Evolutionary conservation across 768 basidiomycete genomes (phyloP), one percentile per base, ranked within the genome.

Genomic region (Pholiota microspora): DNA sequence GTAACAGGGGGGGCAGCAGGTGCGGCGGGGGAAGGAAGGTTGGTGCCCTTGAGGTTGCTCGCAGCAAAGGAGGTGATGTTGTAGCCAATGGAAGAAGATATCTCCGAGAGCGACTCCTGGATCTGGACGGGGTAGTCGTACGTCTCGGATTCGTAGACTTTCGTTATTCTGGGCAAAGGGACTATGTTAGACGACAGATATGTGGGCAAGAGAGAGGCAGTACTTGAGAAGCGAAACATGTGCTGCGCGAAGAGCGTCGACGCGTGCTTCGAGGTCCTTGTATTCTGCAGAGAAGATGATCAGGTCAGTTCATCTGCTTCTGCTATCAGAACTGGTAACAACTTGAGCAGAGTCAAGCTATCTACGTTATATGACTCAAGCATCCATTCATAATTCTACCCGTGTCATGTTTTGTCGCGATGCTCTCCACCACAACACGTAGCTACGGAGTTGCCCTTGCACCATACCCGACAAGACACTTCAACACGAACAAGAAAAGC

Each of bases 121-220:
- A 96, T 84, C 67, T 94, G 89, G 8, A 84, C 85, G 3, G 95
- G 94, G 74, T 94, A 93, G 76, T 94, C 91, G 67, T 92, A 94
- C 4, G 87, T 77, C 69, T 97, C 94, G 49, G 78, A 79, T 62
- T 93, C 90, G 77, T 93, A 97, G 21, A 92, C 95, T 64, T 82
- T 89, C 61, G 92, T 83, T 59, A 95, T 85, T 76, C 91, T 94
- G 65, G 21, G 40, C 4, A 3, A 18, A 18, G 18, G 40, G 18
- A 32, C 23, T 24, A 45, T 54, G 52, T 46, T 16, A 46, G 32
- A 18, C 45, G 5, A 8, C 24, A 49, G 18, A 52, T 49, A 9
- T 52, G 27, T 12, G 51, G 13, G 10, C 21, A 24, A 18, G n/a
- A 31, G 12, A 31, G 54, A 31, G 15, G 18, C 25, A 71, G 51